Percentiles rank a stretch among this genome's conserved stretches.
These are phyloP conservation scores for Cladobotryum protrusum DNA, from an alignment of 2,329 filamentous ascomycete genomes.

Conservation along the genomic window DNA sequence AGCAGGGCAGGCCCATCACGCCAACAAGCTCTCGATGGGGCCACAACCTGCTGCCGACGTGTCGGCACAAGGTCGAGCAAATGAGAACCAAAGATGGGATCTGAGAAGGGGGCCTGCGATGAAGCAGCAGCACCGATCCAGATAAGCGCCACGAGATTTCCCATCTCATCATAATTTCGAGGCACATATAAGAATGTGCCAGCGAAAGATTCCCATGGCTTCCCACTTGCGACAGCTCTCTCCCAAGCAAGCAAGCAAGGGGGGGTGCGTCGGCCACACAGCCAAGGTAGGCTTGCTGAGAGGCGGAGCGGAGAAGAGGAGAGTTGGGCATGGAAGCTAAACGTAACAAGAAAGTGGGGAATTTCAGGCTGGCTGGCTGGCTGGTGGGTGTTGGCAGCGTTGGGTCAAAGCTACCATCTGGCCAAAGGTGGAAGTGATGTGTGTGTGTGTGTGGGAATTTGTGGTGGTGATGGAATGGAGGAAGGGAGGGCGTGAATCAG, in stretches of 20 bases:
- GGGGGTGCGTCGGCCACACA: not conserved
- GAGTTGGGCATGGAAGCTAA: conserved; percentile 11
- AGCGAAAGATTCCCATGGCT: not conserved
- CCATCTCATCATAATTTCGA: conserved; percentile 2
- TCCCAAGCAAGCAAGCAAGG: not conserved
- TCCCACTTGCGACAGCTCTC: not conserved
- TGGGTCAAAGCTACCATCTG: conserved; percentile 11
- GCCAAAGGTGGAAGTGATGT: conserved; percentile 11
- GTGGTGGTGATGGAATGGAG: conserved; percentile 8
- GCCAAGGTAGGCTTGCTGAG: not conserved
- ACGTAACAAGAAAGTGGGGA: conserved; percentile 8
- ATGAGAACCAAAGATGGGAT: conserved; percentile 9
- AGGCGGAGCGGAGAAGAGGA: not conserved
- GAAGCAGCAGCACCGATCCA: conserved; percentile 9
- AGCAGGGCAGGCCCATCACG: conserved; percentile 20
- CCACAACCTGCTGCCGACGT: conserved; percentile 14
- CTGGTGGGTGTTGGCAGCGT: conserved; percentile 11
- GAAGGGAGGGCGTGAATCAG: conserved; percentile 16
- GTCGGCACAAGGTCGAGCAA: conserved; percentile 10
- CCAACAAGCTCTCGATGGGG: conserved; percentile 14
- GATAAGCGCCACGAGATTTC: conserved; percentile 11
- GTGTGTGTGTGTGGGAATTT: conserved; percentile 3
- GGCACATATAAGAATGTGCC: not conserved
- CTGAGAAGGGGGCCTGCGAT: conserved; percentile 6
- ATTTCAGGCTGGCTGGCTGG: conserved; percentile 6